Conservation (phyloP, 805 yeast species). For the Lipomyces oligophaga region DNA sequence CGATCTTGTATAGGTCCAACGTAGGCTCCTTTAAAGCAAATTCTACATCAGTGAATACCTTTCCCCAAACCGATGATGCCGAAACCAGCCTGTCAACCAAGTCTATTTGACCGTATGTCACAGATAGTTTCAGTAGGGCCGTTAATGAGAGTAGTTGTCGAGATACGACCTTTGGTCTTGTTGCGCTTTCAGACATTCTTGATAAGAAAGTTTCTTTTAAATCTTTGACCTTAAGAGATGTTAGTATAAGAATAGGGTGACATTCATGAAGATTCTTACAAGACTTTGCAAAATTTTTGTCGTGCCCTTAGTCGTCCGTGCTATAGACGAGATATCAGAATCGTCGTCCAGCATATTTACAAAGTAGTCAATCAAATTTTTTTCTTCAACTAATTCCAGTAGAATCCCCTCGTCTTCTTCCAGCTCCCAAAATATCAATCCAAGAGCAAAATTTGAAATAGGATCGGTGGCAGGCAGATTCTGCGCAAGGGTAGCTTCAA, state of each 20-base stretch:
- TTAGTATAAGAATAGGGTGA: neutral
- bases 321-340: conserved; percentile 4
- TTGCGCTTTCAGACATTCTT: neutral
- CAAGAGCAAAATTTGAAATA: conserved; percentile 17
- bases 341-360: conserved; percentile 3
- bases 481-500: conserved; percentile 1
- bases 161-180: conserved; percentile 1
- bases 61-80: neutral
- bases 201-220: conserved; percentile 1
- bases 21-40: no score
- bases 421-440: conserved; percentile 7
- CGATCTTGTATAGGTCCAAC: conserved; percentile 8
- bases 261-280: conserved; percentile 1
- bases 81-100: neutral
- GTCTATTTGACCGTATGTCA: conserved; percentile 3
- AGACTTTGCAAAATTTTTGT: conserved; percentile 8
- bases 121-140: conserved; percentile 9
- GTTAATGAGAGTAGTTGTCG: conserved; percentile 13
- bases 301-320: conserved; percentile 3
- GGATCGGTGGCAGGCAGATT: neutral
- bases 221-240: conserved; percentile 10
- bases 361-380: conserved; percentile 5
- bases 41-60: neutral
- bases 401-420: conserved; percentile 20
- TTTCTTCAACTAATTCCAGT: conserved; percentile 7